These are phyloP conservation scores for Colletotrichum sp. DNA, from an alignment of 2,329 filamentous ascomycete species.

Conservation along the genomic window DNA sequence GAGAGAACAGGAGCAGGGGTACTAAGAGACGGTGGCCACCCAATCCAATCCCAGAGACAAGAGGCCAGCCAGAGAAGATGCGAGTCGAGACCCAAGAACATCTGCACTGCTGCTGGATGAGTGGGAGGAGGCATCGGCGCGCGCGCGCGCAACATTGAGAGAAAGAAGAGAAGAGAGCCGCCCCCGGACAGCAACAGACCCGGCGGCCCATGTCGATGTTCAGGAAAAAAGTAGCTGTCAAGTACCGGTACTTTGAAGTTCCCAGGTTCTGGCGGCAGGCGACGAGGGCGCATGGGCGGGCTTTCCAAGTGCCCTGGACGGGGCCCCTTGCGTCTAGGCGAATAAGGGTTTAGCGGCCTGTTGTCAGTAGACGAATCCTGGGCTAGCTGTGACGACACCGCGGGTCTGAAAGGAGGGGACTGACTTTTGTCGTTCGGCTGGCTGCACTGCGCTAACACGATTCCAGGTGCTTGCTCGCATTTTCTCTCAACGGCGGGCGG, in stretches of 20 bases:
- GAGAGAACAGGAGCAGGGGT: neutral
- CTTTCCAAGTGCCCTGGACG: slow-evolving; percentile 6
- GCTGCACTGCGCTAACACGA: neutral
- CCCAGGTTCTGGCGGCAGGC: neutral
- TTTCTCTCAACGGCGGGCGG: neutral
- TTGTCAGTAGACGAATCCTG: slow-evolving; percentile 10
- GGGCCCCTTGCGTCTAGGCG: slow-evolving; percentile 13
- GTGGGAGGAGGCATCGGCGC: neutral
- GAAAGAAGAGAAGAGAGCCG: slow-evolving; percentile 6
- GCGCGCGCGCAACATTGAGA: neutral
- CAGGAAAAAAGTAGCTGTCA: neutral
- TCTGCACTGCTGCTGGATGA: neutral
- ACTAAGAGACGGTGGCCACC: neutral
- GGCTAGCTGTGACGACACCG: slow-evolving; percentile 17
- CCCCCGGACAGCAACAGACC: slow-evolving; percentile 12
- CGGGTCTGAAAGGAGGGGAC: neutral
- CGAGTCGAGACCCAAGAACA: neutral
- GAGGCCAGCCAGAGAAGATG: neutral
- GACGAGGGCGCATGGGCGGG: neutral
- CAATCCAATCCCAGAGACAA: neutral
- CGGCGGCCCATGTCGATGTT: slow-evolving; percentile 16
- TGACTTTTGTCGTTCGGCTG: neutral
- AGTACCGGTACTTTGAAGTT: slow-evolving; percentile 16
- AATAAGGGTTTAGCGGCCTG: slow-evolving; percentile 12
- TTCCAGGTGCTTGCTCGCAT: neutral